A percentile compares a stretch with the other conserved stretches of the same genome.
phyloP scores from a whole-genome alignment of 225 moss, liverwort and hornwort genomes.

The Antitrichia curtipendula region DNA sequence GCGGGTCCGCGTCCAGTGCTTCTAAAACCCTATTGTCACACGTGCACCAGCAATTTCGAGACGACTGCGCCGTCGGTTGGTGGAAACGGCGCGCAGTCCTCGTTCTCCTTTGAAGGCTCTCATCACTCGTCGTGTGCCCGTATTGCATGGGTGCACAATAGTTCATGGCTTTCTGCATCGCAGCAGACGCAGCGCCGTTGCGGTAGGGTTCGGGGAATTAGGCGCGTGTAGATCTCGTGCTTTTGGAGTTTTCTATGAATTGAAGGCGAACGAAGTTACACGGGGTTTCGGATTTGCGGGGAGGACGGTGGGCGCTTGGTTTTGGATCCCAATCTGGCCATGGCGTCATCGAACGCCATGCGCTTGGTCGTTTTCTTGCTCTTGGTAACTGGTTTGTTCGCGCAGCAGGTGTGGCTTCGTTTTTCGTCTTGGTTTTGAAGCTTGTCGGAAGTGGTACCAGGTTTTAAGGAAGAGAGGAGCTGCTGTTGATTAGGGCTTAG shows the following conservation, averaged over 20 bases:
- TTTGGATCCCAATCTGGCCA: slow-evolving; percentile 21
- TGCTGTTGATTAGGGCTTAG: slow-evolving; percentile 4
- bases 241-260: neutral
- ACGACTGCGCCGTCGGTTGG: neutral
- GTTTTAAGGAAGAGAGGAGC: neutral
- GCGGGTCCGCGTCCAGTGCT: neutral
- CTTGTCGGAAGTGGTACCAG: neutral
- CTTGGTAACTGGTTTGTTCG: slow-evolving; percentile 5
- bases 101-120: neutral
- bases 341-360: slow-evolving; percentile 37
- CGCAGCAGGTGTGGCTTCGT: slow-evolving; percentile 17
- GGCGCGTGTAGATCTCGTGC: neutral
- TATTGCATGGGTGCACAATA: neutral
- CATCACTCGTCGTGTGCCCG: neutral
- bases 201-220: neutral
- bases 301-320: neutral
- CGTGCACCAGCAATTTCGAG: neutral
- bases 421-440: neutral
- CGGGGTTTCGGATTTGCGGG: neutral
- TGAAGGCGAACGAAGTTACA: neutral
- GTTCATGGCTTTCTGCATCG: neutral
- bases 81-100: neutral
- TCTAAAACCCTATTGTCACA: neutral
- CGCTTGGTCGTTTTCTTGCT: slow-evolving; percentile 26
- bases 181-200: neutral